Conservation (phyloP, 768 basidiomycete species). For the Tricholoma matsutake region DNA sequence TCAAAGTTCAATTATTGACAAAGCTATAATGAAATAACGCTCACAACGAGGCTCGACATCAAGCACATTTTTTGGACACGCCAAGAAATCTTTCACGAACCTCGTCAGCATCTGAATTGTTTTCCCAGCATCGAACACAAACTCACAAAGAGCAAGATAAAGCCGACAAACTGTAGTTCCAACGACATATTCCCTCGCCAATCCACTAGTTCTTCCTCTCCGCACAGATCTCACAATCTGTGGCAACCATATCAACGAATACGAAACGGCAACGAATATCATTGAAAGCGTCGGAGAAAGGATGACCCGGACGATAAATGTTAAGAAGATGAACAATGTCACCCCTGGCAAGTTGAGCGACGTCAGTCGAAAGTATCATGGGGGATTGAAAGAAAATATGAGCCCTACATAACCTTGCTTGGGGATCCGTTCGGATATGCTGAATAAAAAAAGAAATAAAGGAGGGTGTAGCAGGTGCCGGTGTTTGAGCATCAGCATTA, state of each 20-base stretch:
- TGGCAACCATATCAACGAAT: constrained; percentile 81
- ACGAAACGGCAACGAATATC: constrained; percentile 62
- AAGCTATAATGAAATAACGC: constrained; percentile 23
- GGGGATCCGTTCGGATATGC: constrained; percentile 65
- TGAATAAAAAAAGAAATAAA: constrained; percentile 53
- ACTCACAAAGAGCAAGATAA: constrained; percentile 73
- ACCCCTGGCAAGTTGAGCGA: constrained; percentile 49
- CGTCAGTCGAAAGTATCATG: constrained; percentile 5
- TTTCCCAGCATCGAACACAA: neutral
- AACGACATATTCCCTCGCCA: constrained; percentile 68
- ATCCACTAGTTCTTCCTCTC: constrained; percentile 66
- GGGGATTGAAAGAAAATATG: neutral
- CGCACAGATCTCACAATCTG: constrained; percentile 78
- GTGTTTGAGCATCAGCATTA: constrained; percentile 9
- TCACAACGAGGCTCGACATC: constrained; percentile 73
- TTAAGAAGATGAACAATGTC: constrained; percentile 62
- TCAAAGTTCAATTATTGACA: neutral
- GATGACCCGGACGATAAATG: constrained; percentile 72
- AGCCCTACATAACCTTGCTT: constrained; percentile 65
- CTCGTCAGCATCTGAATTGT: constrained; percentile 4
- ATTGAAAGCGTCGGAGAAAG: constrained; percentile 64
- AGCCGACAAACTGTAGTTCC: constrained; percentile 74
- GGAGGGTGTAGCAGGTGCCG: constrained; percentile 24
- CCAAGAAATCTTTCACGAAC: constrained; percentile 64
- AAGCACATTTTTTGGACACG: constrained; percentile 82